These are phyloP conservation scores for Penicillium verrucosum DNA, from an alignment of 2,329 filamentous ascomycete species.

Conservation along the genomic window DNA sequence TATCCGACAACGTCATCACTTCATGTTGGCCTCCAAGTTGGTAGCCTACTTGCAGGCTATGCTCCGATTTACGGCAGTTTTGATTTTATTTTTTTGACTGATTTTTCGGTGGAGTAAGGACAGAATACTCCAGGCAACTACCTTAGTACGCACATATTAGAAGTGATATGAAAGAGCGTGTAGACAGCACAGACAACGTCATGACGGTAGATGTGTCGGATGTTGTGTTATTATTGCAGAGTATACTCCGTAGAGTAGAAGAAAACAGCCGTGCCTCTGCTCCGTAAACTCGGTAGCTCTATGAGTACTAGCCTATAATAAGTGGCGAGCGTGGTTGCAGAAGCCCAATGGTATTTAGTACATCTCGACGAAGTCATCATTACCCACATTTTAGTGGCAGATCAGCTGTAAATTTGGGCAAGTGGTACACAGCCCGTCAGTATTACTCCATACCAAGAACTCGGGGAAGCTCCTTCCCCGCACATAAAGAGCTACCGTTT, in stretches of 20 bases:
- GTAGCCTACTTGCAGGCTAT: not conserved
- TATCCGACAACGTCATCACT: conserved; percentile 8
- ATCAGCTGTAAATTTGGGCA: not conserved
- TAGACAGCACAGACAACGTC: not conserved
- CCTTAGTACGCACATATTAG: not conserved
- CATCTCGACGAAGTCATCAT: conserved; percentile 12
- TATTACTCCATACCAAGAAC: conserved; percentile 1
- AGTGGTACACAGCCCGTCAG: conserved; percentile 1
- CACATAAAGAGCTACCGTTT: conserved; percentile 6
- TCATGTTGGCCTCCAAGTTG: not conserved
- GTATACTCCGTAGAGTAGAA: not conserved
- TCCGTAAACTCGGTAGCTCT: not conserved
- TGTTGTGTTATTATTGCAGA: not conserved
- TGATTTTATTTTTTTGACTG: not conserved
- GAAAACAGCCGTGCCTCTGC: not conserved
- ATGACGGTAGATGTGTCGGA: not conserved
- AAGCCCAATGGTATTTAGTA: conserved; percentile 5
- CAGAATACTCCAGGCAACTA: not conserved
- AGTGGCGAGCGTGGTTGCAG: not conserved
- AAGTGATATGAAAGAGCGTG: not conserved
- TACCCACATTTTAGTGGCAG: not conserved
- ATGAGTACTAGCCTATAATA: not conserved
- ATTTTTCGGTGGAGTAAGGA: not conserved
- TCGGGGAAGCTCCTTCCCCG: conserved; percentile 13
- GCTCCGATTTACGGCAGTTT: not conserved